These are phyloP conservation scores for Fusarium buharicum DNA, from an alignment of 2,329 filamentous ascomycete species.

Conservation along the genomic window DNA sequence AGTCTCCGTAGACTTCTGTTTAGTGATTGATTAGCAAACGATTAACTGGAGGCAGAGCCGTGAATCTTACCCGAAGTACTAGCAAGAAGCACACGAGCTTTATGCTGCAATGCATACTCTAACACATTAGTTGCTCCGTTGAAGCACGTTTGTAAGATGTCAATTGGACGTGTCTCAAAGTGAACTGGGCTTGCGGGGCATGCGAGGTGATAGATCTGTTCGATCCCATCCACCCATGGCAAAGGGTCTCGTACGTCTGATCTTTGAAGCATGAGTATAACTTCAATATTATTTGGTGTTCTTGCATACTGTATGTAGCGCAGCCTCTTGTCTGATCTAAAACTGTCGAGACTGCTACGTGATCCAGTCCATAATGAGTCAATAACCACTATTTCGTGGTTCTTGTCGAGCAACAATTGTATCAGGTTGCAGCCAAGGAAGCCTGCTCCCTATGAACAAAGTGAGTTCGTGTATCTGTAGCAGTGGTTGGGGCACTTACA, in stretches of 20 bases:
- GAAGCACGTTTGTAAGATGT: constrained; percentile 39
- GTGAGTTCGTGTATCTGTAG: not conserved
- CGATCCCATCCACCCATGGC: constrained; percentile 22
- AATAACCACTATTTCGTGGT: constrained; percentile 27
- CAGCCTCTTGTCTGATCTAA: constrained; percentile 17
- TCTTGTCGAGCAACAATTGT: constrained; percentile 23
- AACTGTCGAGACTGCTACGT: constrained; percentile 13
- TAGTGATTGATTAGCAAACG: not conserved
- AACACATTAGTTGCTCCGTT: constrained; percentile 29
- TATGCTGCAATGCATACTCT: constrained; percentile 32
- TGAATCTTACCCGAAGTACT: constrained; percentile 28
- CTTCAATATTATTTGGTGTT: accelerated
- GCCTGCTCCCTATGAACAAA: constrained; percentile 17
- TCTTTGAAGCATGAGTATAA: not conserved
- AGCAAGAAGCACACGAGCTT: constrained; percentile 27
- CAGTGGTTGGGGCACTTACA: constrained; percentile 3
- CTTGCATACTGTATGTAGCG: constrained; percentile 22
- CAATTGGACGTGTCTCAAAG: constrained; percentile 33
- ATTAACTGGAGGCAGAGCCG: accelerated
- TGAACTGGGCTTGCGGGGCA: constrained; percentile 35
- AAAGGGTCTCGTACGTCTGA: constrained; percentile 32
- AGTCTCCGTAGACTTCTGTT: constrained; percentile 34
- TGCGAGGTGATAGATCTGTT: constrained; percentile 37
- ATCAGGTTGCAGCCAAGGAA: constrained; percentile 38
- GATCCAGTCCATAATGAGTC: constrained; percentile 40